Evolutionary conservation across 257 asterid genomes (phyloP).

Genomic region (Forsythia suspensa): DNA sequence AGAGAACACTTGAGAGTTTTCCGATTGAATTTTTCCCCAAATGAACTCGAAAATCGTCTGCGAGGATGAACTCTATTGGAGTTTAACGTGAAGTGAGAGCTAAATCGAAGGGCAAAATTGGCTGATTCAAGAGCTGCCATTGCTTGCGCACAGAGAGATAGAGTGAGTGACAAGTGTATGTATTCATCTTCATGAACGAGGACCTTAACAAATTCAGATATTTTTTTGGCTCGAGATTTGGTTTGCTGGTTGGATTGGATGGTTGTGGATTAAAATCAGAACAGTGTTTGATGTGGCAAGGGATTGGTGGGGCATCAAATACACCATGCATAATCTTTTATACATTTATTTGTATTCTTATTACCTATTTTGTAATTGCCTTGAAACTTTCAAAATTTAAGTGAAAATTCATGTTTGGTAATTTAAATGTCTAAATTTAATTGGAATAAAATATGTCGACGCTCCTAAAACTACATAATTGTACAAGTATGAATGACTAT

Average conservation of each 20-base stretch:
- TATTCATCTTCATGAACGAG: neutral
- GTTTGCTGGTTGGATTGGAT: neutral
- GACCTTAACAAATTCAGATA: neutral
- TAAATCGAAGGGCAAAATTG: conserved; percentile 25
- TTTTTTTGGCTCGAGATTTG: neutral
- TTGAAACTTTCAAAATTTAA: too few species aligned
- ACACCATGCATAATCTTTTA: too few species aligned
- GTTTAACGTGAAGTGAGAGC: conserved; percentile 5
- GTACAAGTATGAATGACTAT: too few species aligned
- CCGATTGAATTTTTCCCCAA: conserved; percentile 24
- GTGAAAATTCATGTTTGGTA: too few species aligned
- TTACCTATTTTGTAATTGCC: too few species aligned
- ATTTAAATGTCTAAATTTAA: too few species aligned
- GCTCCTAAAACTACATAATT: too few species aligned
- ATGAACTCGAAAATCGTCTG: neutral
- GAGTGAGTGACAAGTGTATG: neutral
- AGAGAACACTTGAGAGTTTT: conserved; percentile 34
- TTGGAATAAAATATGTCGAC: too few species aligned
- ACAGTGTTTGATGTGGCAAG: neutral
- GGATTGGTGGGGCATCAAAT: neutral
- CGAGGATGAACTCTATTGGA: neutral
- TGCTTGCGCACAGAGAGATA: neutral
- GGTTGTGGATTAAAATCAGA: neutral
- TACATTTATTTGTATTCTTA: too few species aligned
- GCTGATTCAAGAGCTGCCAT: conserved; percentile 34